A percentile compares a stretch with the other conserved stretches of the same genome.
These are phyloP conservation scores for Insectozyma bohioensis DNA, from an alignment of 1,139 yeast species.

Conservation along the genomic window DNA sequence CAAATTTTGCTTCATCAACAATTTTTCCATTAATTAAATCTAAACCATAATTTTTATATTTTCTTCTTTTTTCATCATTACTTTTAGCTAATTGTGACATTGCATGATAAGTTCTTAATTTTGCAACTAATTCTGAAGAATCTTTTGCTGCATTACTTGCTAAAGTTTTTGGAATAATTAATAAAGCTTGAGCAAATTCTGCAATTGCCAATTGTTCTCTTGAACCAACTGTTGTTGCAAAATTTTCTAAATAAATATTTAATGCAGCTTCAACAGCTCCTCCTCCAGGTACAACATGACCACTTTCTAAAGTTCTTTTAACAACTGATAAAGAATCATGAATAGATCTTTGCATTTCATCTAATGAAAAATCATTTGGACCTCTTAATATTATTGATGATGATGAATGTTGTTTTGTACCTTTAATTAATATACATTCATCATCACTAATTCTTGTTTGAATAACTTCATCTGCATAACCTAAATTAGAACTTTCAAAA, in stretches of 20 bases:
- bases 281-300: constrained; percentile 96
- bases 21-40: constrained; percentile 90
- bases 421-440: constrained; percentile 93
- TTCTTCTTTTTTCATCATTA: constrained; percentile 77
- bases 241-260: constrained; percentile 91
- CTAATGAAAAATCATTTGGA: constrained; percentile 91
- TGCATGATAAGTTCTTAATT: constrained; percentile 93
- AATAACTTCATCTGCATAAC: constrained; percentile 87
- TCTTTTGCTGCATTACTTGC: constrained; percentile 99
- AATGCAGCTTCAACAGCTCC: constrained; percentile 98
- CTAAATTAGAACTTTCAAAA: constrained; percentile 83
- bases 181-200: constrained; percentile 88
- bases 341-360: constrained; percentile 97
- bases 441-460: constrained; percentile 95
- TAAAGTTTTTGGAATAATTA: constrained; percentile 92
- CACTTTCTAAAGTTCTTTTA: constrained; percentile 93
- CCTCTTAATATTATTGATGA: constrained; percentile 93
- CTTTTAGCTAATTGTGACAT: constrained; percentile 87
- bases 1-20: constrained; percentile 78
- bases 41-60: constrained; percentile 87
- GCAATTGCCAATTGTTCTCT: constrained; percentile 98
- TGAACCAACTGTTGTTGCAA: constrained; percentile 96
- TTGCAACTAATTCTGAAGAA: constrained; percentile 90
- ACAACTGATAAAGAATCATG: constrained; percentile 95
- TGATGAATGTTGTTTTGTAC: constrained; percentile 91